Evolutionary conservation across 257 asterid genomes (phyloP).

Genomic region (Rubia yunnanensis): DNA sequence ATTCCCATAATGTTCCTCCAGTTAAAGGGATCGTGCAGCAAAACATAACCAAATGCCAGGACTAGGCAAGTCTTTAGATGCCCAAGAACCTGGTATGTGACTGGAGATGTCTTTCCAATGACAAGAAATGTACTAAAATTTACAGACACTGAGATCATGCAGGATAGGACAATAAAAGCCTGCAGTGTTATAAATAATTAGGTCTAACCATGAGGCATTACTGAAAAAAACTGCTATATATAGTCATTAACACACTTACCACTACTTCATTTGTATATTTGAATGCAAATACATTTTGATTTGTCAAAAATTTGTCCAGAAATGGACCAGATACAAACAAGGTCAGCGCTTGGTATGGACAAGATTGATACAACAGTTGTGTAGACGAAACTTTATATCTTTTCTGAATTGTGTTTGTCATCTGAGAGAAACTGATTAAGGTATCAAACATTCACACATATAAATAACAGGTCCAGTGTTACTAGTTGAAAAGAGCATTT

Average conservation of each 20-base stretch:
- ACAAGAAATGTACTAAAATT: slow-evolving; percentile 76
- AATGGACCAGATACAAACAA: slow-evolving; percentile 79
- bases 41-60: slow-evolving; percentile 48
- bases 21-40: slow-evolving; percentile 53
- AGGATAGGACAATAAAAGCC: slow-evolving; percentile 59
- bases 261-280: slow-evolving; percentile 59
- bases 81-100: slow-evolving; percentile 75
- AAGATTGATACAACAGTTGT: slow-evolving; percentile 78
- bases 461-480: not conserved
- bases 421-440: slow-evolving; percentile 60
- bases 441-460: slow-evolving; percentile 18
- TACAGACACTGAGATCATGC: slow-evolving; percentile 63
- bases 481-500: not conserved
- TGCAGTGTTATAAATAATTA: slow-evolving; percentile 30
- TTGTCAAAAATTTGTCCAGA: slow-evolving; percentile 67
- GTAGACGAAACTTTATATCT: slow-evolving; percentile 78
- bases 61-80: slow-evolving; percentile 74
- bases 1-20: slow-evolving; percentile 67
- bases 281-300: slow-evolving; percentile 64
- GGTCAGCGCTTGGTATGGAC: slow-evolving; percentile 70
- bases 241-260: slow-evolving; percentile 54
- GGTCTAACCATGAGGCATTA: slow-evolving; percentile 15
- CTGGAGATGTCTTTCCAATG: slow-evolving; percentile 73
- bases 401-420: slow-evolving; percentile 95
- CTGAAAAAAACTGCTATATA: slow-evolving; percentile 3